Conservation (phyloP, 2,329 filamentous ascomycete species). For the Neopestalotiopsis sp. region DNA sequence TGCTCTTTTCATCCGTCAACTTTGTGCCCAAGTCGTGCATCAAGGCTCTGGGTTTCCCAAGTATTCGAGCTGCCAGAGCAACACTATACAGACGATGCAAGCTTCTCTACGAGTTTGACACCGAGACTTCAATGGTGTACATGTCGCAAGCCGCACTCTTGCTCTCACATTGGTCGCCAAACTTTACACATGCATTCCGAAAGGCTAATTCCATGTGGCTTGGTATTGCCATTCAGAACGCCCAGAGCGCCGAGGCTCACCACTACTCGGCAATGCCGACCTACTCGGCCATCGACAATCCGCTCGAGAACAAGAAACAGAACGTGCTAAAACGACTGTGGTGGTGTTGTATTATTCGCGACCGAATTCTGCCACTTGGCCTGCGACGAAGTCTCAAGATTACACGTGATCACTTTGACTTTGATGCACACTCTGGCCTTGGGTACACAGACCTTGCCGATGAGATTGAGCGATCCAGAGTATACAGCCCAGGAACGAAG, state of each 20-base stretch:
- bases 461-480: slow-evolving; percentile 49
- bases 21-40: slow-evolving; percentile 45
- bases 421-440: slow-evolving; percentile 42
- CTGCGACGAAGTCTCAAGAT: slow-evolving; percentile 57
- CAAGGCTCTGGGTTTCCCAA: slow-evolving; percentile 46
- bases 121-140: slow-evolving; percentile 45
- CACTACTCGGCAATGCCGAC: slow-evolving; percentile 43
- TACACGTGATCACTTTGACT: slow-evolving; percentile 50
- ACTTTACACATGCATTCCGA: slow-evolving; percentile 35
- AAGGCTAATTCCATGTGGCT: slow-evolving; percentile 55
- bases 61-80: slow-evolving; percentile 48
- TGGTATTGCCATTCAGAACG: slow-evolving; percentile 53
- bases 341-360: slow-evolving; percentile 60
- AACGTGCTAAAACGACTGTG: slow-evolving; percentile 54
- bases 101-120: slow-evolving; percentile 50
- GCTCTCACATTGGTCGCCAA: slow-evolving; percentile 47
- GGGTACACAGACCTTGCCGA: slow-evolving; percentile 48
- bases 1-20: slow-evolving; percentile 50
- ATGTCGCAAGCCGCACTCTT: slow-evolving; percentile 48
- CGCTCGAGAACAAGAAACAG: slow-evolving; percentile 41
- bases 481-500: slow-evolving; percentile 52
- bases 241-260: slow-evolving; percentile 49
- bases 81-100: slow-evolving; percentile 46
- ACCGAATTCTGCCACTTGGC: slow-evolving; percentile 53
- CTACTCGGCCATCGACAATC: slow-evolving; percentile 33